Percentiles rank a stretch among this genome's conserved stretches.
These are phyloP conservation scores for Macadamia integrifolia DNA, from an alignment of 164 flowering plant genomes.

Conservation along the genomic window DNA sequence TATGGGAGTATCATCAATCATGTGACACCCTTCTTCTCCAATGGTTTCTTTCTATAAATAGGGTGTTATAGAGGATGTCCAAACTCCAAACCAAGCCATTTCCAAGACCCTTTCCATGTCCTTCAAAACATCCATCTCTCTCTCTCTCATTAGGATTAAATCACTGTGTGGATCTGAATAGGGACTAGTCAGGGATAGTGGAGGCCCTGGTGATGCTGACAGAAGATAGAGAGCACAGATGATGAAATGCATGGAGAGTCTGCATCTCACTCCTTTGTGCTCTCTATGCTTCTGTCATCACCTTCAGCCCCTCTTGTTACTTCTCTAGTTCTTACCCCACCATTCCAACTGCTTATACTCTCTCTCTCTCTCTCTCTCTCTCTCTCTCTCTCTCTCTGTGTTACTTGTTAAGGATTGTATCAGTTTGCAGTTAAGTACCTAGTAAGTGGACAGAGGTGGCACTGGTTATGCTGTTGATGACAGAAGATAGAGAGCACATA, in stretches of 20 bases:
- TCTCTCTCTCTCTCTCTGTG: no score
- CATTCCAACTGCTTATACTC: no score
- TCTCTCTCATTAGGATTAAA: not conserved
- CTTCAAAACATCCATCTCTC: not conserved
- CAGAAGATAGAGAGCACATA: slow-evolving; percentile 36
- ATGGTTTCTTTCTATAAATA: slow-evolving; percentile 11
- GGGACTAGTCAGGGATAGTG: not conserved
- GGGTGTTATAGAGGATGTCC: not conserved
- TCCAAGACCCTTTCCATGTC: no score
- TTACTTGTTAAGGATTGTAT: no score
- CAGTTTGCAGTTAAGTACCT: no score
- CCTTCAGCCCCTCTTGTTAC: no score
- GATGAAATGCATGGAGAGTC: slow-evolving; percentile 9
- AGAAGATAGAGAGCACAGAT: slow-evolving; percentile 35
- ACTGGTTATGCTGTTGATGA: slow-evolving; percentile 24
- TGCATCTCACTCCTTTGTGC: no score
- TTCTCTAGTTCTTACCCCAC: no score
- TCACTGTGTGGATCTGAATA: no score
- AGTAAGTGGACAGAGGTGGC: slow-evolving; percentile 1
- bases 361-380: not conserved
- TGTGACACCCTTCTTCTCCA: no score
- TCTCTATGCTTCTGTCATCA: no score
- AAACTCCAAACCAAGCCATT: not conserved
- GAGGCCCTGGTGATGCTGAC: slow-evolving; percentile 24
- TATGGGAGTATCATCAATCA: not conserved